Base-by-base conservation (phyloP, 108 stramenopile genomes). In the Conticribra guillardii region DNA sequence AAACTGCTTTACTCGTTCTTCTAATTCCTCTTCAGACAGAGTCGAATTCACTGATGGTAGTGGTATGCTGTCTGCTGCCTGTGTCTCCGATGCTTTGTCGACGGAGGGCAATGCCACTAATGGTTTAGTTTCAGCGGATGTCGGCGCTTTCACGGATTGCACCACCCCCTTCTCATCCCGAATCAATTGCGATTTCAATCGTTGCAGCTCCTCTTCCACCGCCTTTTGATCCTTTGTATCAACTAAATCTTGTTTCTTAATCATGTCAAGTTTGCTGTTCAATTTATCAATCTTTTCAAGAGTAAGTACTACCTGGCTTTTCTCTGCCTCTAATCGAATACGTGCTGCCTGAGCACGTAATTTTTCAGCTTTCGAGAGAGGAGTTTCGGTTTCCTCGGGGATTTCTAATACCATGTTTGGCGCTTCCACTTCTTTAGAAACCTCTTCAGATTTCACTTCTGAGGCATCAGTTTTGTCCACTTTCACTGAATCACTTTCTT, bases 321-420 rank as follows among this genome's bases (percentile, higher is more conserved):
- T 76, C 52, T 89, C 91, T 17, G 91, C 91, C 60, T 92, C 91
- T 31, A 92, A 47, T n/a, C 88, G 83, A 32, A 81, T 74, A 18
- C 82, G 72, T 28, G 77, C 82, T 0, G 91, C 91, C 48, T 85
- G 79, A 17, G 83, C 84, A 51, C 74, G 69, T 17, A 87, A 60
- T 31, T 41, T 41, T 50, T 81, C 71, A 45, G 82, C 85, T 70
- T 56, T 24, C 37, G 54, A 45, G 8, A 46, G 17, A 8, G 66
- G 23, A 5, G 74, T 41, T 11, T 41, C 37, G 37, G 8, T 41
- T 41, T 5, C 37, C 11, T 41, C 37, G 37, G 49, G 17, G 19
- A 22, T 51, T 16, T 60, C 59, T 9, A 54, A 11, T 32, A 34
- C 64, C 18, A 23, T 54, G 23, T 16, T 54, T 33, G 41, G 21